Percentiles rank a stretch among this genome's conserved stretches.
Conservation (phyloP, 306 rosid genomes). For the Gastrolobium villosum region DNA sequence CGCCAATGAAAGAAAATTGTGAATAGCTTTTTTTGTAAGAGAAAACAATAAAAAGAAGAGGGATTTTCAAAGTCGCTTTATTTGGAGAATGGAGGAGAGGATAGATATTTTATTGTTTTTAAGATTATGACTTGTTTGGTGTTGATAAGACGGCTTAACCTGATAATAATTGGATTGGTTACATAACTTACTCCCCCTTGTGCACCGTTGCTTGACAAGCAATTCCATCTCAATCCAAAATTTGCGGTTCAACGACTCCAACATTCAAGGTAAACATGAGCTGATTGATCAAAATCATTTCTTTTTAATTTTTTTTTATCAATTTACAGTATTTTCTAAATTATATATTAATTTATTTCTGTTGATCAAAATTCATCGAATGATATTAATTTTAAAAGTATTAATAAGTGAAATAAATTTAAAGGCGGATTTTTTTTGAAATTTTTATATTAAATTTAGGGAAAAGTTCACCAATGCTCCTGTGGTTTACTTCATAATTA, state of each 20-base stretch:
- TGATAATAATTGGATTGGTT: constrained; percentile 40
- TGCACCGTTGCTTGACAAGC: constrained; percentile 63
- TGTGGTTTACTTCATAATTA: too few relatives aligned
- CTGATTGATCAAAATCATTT: too few relatives aligned
- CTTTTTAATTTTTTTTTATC: too few relatives aligned
- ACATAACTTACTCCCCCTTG: constrained; percentile 47
- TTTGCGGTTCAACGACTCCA: constrained; percentile 42
- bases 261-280: not conserved
- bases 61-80: not conserved
- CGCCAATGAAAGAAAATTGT: constrained; percentile 4
- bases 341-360: too few relatives aligned
- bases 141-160: constrained; percentile 56
- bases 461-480: too few relatives aligned
- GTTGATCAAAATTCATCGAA: too few relatives aligned
- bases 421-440: too few relatives aligned
- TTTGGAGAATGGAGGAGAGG: not conserved
- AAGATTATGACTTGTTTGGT: constrained; percentile 44
- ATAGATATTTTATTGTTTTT: not conserved
- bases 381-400: too few relatives aligned
- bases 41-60: not conserved
- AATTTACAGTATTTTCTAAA: too few relatives aligned
- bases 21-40: constrained; percentile 22
- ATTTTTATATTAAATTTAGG: too few relatives aligned
- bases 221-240: constrained; percentile 39
- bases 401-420: too few relatives aligned